Base-by-base conservation (phyloP, 2,329 filamentous ascomycete genomes). In the Achaetomium macrosporum region DNA sequence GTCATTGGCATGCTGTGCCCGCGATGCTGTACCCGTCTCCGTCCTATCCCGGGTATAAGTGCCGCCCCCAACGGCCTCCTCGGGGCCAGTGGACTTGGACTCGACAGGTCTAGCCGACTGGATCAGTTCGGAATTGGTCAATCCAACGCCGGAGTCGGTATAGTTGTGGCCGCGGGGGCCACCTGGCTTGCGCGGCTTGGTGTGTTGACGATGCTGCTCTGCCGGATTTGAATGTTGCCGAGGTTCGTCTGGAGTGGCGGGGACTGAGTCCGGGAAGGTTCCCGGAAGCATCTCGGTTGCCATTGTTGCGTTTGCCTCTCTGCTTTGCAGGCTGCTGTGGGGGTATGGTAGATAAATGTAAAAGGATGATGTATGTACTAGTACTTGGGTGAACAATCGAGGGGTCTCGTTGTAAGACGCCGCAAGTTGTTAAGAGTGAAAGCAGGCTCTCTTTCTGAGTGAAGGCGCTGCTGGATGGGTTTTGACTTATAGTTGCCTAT, bases 111-210 rank as follows among this genome's bases (percentile, higher is more conserved):
- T 41, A 43, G 37, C 43, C 10, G 40, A 35, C 6, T 47, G 51
- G 20, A 43, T 45, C 30, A 43, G 44, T 3, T 51, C 48, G 1
- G 43, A 20, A 9, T 55, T 51, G 25, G 50, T 45, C 12, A 53
- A 36, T 19, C 50, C 57, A 10, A 58, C 56, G 2, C 57, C 59
- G 1, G 59, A 57, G 16, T 60, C 60, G 33, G 41, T 46, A 16
- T 57, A 50, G 13, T 44, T 31, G 35, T 63, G 59, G 39, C 43
- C 30, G 42, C 56, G 58, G n/a, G 49, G 51, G 17, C 61, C 57
- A 5, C 16, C 35, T n/a, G 54, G 36, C 44, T 59, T 62, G 44
- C 56, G 58, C 35, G 61, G 54, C 48, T 55, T 57, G 43, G 55
- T 57, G 44, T 35, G 54, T 16, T 61, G 47, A 46, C 37, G 42